These are phyloP conservation scores for Colletotrichum orbiculare DNA, from an alignment of 2,329 filamentous ascomycete species.

Conservation along the genomic window DNA sequence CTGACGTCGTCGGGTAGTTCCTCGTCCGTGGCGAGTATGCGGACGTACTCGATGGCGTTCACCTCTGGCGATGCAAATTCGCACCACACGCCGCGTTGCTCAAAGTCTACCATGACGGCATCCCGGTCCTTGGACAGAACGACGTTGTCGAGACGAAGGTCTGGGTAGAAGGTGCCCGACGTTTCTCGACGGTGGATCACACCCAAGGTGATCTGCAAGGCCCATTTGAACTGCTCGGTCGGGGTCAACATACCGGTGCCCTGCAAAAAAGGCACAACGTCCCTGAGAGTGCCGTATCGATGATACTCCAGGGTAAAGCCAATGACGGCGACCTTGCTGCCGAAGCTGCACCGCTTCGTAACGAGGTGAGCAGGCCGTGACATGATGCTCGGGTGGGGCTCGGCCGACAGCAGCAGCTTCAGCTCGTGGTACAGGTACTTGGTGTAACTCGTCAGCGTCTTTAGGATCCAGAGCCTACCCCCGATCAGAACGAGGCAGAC, in stretches of 20 bases:
- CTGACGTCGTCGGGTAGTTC: slow-evolving; percentile 53
- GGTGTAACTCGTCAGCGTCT: slow-evolving; percentile 66
- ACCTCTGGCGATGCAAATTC: slow-evolving; percentile 71
- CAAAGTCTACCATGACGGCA: slow-evolving; percentile 69
- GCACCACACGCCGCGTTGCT: slow-evolving; percentile 72
- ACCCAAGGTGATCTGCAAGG: slow-evolving; percentile 62
- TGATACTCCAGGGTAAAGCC: slow-evolving; percentile 69
- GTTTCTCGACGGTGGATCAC: slow-evolving; percentile 60
- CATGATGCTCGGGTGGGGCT: slow-evolving; percentile 65
- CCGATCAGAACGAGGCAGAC: slow-evolving; percentile 64
- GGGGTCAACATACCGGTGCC: slow-evolving; percentile 56
- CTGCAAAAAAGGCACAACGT: slow-evolving; percentile 63
- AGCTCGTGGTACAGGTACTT: slow-evolving; percentile 73
- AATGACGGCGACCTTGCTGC: slow-evolving; percentile 64
- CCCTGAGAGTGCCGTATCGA: slow-evolving; percentile 63
- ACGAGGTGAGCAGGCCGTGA: slow-evolving; percentile 63
- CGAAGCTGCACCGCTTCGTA: slow-evolving; percentile 66
- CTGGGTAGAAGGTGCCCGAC: slow-evolving; percentile 64
- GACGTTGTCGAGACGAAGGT: slow-evolving; percentile 70
- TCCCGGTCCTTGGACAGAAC: slow-evolving; percentile 60
- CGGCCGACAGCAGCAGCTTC: slow-evolving; percentile 62
- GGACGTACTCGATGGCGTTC: slow-evolving; percentile 68
- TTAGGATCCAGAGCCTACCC: slow-evolving; percentile 62
- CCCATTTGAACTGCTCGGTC: slow-evolving; percentile 63
- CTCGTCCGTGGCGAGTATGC: slow-evolving; percentile 63